Percentiles rank a stretch among this genome's conserved stretches.
Conservation (phyloP, 805 yeast species). For the Wickerhamiella alocasiicola region DNA sequence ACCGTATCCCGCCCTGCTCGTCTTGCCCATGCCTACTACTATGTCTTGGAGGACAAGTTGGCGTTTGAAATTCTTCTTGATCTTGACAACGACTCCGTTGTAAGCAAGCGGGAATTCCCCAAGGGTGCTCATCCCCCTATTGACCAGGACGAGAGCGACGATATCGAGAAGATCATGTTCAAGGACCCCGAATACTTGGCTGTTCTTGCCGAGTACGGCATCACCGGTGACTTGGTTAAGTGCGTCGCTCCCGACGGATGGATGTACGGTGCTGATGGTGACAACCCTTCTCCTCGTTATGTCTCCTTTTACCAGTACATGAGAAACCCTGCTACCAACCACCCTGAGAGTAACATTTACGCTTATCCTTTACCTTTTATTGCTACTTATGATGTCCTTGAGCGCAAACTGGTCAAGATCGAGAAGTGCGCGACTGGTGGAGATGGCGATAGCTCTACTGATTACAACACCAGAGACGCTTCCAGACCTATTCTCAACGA, state of each 20-base stretch:
- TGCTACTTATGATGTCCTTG: constrained; percentile 55
- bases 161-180: constrained; percentile 15
- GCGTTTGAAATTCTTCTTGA: constrained; percentile 65
- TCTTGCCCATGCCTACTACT: constrained; percentile 56
- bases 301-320: constrained; percentile 67
- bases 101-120: constrained; percentile 43
- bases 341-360: constrained; percentile 40
- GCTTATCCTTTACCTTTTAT: constrained; percentile 63
- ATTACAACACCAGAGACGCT: constrained; percentile 46
- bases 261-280: constrained; percentile 74
- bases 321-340: constrained; percentile 44
- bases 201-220: constrained; percentile 75
- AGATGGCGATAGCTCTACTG: constrained; percentile 51
- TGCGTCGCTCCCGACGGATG: constrained; percentile 31
- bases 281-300: constrained; percentile 28
- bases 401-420: constrained; percentile 52
- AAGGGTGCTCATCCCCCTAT: constrained; percentile 60
- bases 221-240: constrained; percentile 16
- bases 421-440: constrained; percentile 62
- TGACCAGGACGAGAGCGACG: constrained; percentile 37
- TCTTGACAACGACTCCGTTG: constrained; percentile 47
- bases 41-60: constrained; percentile 34
- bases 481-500: constrained; percentile 41
- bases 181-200: constrained; percentile 89
- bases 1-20: constrained; percentile 45